Percentiles rank a stretch among this genome's conserved stretches.
Conservation (phyloP, 176 grass and related monocot species). For the Themeda triandra region DNA sequence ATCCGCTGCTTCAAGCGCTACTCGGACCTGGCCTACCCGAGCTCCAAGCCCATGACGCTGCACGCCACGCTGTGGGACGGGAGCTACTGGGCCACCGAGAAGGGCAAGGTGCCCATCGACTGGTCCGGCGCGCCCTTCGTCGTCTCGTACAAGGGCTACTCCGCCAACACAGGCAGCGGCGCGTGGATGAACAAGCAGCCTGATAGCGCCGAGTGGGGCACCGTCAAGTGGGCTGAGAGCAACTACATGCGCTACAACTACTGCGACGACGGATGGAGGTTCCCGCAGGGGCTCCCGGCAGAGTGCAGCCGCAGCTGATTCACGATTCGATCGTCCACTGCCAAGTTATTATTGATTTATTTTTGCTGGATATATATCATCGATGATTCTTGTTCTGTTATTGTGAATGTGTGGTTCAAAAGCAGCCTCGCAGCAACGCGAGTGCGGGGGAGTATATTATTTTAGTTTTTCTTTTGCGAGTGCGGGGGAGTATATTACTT, state of each 20-base stretch:
- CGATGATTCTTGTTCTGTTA: neutral
- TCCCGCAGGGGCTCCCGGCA: constrained; percentile 36
- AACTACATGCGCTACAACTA: constrained; percentile 43
- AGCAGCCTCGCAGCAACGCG: neutral
- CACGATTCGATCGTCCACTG: neutral
- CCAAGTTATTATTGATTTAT: neutral
- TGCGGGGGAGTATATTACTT: no score
- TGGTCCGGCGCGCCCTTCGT: constrained; percentile 55
- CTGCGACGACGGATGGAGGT: constrained; percentile 42
- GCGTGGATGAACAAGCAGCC: constrained; percentile 36
- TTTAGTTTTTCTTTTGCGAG: neutral
- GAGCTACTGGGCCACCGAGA: constrained; percentile 75
- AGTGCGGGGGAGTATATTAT: neutral
- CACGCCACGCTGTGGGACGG: constrained; percentile 86
- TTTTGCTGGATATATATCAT: neutral
- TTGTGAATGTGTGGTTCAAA: neutral
- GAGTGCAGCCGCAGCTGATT: constrained; percentile 37
- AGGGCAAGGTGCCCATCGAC: constrained; percentile 59
- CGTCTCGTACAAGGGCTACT: constrained; percentile 48
- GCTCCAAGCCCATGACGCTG: constrained; percentile 48
- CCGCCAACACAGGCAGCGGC: constrained; percentile 29
- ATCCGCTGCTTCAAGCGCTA: constrained; percentile 55
- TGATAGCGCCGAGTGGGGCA: neutral
- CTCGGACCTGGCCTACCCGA: constrained; percentile 53
- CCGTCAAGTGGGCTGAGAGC: constrained; percentile 31